Evolutionary conservation across 805 yeast species (phyloP).

Genomic region (Nakazawaea ernobii): DNA sequence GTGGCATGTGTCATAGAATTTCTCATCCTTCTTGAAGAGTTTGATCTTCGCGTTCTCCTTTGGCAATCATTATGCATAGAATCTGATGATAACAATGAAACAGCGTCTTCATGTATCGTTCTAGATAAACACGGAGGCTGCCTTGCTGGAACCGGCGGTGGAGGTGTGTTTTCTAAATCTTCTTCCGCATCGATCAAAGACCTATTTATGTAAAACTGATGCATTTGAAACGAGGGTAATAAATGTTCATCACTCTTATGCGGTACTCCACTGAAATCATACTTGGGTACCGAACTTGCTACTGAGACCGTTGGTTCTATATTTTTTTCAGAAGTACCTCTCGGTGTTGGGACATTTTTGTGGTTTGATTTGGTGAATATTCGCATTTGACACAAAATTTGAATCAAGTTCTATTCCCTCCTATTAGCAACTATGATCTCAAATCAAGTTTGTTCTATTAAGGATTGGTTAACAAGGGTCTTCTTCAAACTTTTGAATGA

Average conservation of each 20-base stretch:
- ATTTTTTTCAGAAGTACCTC: not conserved
- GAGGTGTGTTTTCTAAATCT: slow-evolving; percentile 1
- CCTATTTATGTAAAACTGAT: slow-evolving; percentile 13
- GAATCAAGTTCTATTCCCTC: not conserved
- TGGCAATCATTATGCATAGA: not conserved
- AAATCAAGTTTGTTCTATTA: no score
- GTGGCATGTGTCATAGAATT: not conserved
- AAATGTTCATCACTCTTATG: slow-evolving; percentile 1
- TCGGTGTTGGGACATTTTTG: not conserved
- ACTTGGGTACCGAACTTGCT: slow-evolving; percentile 1
- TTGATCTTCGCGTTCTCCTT: not conserved
- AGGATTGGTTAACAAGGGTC: no score
- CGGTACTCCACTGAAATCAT: not conserved
- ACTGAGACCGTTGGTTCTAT: not conserved
- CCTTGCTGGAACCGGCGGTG: slow-evolving; percentile 3
- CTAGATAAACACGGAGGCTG: not conserved
- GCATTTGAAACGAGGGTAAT: slow-evolving; percentile 14
- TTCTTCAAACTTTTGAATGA: no score
- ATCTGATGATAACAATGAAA: not conserved
- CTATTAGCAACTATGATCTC: no score
- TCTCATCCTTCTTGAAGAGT: slow-evolving; percentile 3
- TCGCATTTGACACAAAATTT: slow-evolving; percentile 1
- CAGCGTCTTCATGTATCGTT: not conserved
- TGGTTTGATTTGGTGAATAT: slow-evolving; percentile 1
- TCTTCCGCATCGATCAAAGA: slow-evolving; percentile 9